phyloP scores from a whole-genome alignment of 768 basidiomycete species.

The Collybia nuda region DNA sequence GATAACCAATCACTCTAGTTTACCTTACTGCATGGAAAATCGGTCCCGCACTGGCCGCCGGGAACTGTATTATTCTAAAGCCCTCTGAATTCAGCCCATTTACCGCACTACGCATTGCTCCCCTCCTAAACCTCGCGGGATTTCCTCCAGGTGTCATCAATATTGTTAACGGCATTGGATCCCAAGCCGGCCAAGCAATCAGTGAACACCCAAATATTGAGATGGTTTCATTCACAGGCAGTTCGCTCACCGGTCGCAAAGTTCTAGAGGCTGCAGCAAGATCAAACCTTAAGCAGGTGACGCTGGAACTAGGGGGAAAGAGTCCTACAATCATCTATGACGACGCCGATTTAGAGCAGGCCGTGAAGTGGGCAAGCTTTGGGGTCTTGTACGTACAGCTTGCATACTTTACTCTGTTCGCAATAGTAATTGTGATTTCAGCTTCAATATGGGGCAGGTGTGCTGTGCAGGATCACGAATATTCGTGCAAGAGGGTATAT shows the following conservation, averaged over 20 bases:
- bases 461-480: slow-evolving; percentile 57
- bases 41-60: slow-evolving; percentile 63
- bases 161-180: slow-evolving; percentile 56
- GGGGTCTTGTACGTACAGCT: slow-evolving; percentile 51
- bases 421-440: background rate
- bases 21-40: slow-evolving; percentile 49
- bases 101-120: slow-evolving; percentile 44
- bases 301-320: slow-evolving; percentile 76
- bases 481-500: slow-evolving; percentile 55
- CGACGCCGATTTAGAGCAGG: slow-evolving; percentile 57
- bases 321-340: slow-evolving; percentile 61
- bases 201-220: slow-evolving; percentile 53
- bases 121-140: slow-evolving; percentile 54
- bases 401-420: background rate
- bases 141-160: slow-evolving; percentile 67
- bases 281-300: slow-evolving; percentile 68
- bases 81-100: slow-evolving; percentile 68
- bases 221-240: slow-evolving; percentile 73
- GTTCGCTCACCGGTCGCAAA: slow-evolving; percentile 59
- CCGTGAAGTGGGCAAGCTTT: slow-evolving; percentile 55
- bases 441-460: slow-evolving; percentile 34
- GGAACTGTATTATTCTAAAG: slow-evolving; percentile 58
- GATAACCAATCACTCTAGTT: too few species aligned
- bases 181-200: slow-evolving; percentile 37
- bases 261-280: slow-evolving; percentile 63